Percentiles rank a stretch among this genome's conserved stretches.
These are phyloP conservation scores for Jackrogersella minutella DNA, from an alignment of 495 filamentous ascomycete species.

Conservation along the genomic window DNA sequence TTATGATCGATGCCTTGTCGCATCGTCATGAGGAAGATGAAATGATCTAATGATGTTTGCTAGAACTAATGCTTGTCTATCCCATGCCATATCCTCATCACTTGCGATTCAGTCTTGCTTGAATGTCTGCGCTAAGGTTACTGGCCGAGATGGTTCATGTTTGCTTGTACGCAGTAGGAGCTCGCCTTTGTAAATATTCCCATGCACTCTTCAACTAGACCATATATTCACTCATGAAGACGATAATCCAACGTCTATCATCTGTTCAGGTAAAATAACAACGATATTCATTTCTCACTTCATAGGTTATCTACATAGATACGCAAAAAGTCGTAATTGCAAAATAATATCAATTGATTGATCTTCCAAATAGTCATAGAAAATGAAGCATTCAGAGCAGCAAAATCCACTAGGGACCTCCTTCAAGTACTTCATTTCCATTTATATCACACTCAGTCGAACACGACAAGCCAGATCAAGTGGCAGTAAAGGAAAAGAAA, in stretches of 20 bases:
- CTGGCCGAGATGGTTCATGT: no score
- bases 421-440: conserved; percentile 7
- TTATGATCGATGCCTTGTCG: conserved; percentile 31
- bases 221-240: no score
- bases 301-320: not conserved
- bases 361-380: conserved; percentile 11
- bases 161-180: no score
- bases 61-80: no score
- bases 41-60: not conserved
- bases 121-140: no score
- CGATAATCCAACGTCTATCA: no score
- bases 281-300: not conserved
- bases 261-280: not conserved
- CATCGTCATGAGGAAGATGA: conserved; percentile 36
- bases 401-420: conserved; percentile 22
- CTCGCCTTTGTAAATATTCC: no score
- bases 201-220: no score
- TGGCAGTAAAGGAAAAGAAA: conserved; percentile 17
- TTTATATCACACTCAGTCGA: conserved; percentile 33
- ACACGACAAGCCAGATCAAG: conserved; percentile 16
- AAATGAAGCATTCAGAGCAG: conserved; percentile 11
- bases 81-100: no score
- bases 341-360: conserved; percentile 27
- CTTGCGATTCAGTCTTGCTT: no score
- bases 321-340: not conserved